A percentile compares a stretch with the other conserved stretches of the same genome.
phyloP scores from a whole-genome alignment of 768 basidiomycete species.

The Collybiopsis luxurians region DNA sequence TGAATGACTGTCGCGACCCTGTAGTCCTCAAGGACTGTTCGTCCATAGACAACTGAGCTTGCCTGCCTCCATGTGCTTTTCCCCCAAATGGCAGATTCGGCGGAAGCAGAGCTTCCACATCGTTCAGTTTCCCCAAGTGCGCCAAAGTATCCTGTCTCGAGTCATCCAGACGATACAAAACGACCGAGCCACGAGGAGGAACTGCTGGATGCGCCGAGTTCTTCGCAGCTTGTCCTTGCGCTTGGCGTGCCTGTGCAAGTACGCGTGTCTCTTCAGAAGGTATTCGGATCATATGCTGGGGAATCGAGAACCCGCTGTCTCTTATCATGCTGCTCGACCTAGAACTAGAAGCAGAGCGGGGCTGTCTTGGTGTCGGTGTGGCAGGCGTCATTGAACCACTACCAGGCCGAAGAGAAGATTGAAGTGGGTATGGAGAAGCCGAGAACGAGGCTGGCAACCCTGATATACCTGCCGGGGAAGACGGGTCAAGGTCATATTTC shows the following conservation, averaged over 20 bases:
- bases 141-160: background rate
- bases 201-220: background rate
- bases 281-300: background rate
- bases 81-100: background rate
- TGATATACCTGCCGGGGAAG: background rate
- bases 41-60: background rate
- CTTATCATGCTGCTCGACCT: background rate
- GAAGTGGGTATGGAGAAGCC: background rate
- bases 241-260: background rate
- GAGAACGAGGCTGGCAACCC: background rate
- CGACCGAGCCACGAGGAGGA: background rate
- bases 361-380: no score
- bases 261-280: constrained; percentile 1
- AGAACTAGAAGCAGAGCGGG: background rate
- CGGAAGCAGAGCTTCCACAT: background rate
- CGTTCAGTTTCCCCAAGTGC: background rate
- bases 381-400: no score
- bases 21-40: background rate
- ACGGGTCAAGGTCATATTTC: background rate
- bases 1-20: background rate
- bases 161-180: constrained; percentile 2
- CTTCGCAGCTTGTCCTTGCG: background rate
- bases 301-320: background rate
- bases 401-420: no score
- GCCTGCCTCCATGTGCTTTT: background rate